Evolutionary conservation across 495 filamentous ascomycete genomes (phyloP), one percentile per base, ranked within the genome.

Genomic region (Saxophila tyrrhenica): DNA sequence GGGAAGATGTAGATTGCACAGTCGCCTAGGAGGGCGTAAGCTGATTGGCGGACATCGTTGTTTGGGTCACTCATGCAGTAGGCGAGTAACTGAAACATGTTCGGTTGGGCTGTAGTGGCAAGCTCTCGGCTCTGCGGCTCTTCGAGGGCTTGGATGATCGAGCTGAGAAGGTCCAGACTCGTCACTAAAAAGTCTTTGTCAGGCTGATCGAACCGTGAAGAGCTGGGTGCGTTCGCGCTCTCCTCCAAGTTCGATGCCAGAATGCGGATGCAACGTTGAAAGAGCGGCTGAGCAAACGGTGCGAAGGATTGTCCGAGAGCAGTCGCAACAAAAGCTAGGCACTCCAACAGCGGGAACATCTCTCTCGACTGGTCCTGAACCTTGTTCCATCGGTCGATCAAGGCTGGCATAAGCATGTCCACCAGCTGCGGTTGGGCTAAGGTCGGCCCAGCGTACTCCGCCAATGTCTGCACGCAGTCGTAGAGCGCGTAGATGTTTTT

Each of bases 401-500:
- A 76, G 43, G 89, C 89, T 29, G 94, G 90, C 92, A 99, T 99
- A 54, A 99, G 75, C 54, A 89, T 77, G 54, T 85, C 78, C 39
- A 90, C 81, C 3, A 94, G 76, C 51, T 89, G 79, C 2, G 87
- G 85, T 60, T 81, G 76, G 10, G 87, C 81, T 43, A 99, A 72
- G 42, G 84, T 80, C 17, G 80, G 80, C 48, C 87, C 86, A 46
- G 97, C 85, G 66, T 89, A 84, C 65, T 99, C 94, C 15, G 92
- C 92, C 39, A 99, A 73, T 0, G 94, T 97, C 70, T 99, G 92
- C 46, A 99, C 86, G 70, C 92, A 99, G 72, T 97, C 94, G 70
- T 99, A 99, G 35, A 99, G 81, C 54, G 97, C 89, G 72, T 91
- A 96, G 81, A 95, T 95, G 73, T 99, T 99, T 48, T 87, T 82